These are phyloP conservation scores for Picea sitchensis DNA, from an alignment of 75 land plant species.

Conservation along the genomic window DNA sequence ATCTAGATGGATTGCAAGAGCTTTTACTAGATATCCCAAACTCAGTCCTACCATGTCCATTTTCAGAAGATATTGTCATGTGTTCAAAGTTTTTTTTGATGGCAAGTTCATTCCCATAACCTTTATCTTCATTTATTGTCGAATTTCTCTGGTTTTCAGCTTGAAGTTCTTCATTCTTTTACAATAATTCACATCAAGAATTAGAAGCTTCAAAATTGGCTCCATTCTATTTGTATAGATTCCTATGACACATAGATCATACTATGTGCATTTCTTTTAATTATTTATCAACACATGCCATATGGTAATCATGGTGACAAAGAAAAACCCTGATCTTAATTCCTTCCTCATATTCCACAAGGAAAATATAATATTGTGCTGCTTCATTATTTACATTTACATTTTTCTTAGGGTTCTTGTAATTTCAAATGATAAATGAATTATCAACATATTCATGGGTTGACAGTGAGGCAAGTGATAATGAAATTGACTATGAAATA, in stretches of 20 bases:
- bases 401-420: constrained; percentile 31
- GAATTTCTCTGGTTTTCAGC: neutral
- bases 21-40: neutral
- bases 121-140: neutral
- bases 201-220: neutral
- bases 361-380: constrained; percentile 86
- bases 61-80: neutral
- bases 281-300: constrained; percentile 93
- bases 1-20: neutral
- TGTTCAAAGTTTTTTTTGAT: neutral
- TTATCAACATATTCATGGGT: constrained; percentile 79
- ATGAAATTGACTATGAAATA: constrained; percentile 36
- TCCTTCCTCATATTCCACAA: constrained; percentile 86
- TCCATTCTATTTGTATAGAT: constrained; percentile 46
- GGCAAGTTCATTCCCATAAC: neutral
- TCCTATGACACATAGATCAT: constrained; percentile 80
- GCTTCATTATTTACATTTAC: constrained; percentile 32
- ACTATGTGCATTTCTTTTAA: constrained; percentile 91
- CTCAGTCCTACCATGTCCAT: neutral
- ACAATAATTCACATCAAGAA: constrained; percentile 4
- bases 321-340: constrained; percentile 75
- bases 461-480: constrained; percentile 67
- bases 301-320: constrained; percentile 86
- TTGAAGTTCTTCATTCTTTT: constrained; percentile 2
- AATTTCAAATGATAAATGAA: constrained; percentile 57